Evolutionary conservation across 306 rosid species (phyloP).

Genomic region (Castanospermum australe): DNA sequence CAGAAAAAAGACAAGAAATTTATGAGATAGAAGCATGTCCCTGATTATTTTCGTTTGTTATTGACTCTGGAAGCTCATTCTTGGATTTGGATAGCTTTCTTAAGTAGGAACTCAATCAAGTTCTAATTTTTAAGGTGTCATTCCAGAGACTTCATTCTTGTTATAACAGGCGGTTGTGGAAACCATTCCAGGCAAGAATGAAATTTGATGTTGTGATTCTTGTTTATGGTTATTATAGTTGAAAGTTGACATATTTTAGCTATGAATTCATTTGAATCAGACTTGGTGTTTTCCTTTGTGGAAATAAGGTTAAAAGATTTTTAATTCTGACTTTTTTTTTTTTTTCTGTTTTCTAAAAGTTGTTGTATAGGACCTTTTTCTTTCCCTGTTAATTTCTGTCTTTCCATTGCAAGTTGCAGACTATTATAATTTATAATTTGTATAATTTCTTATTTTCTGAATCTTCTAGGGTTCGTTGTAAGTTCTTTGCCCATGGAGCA

Average conservation of each 20-base stretch:
- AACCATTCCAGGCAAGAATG: background rate
- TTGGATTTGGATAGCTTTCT: background rate
- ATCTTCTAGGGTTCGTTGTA: constrained; percentile 78
- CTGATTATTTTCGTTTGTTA: background rate
- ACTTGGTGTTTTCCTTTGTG: background rate
- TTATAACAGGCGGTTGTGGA: background rate
- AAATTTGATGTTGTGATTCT: constrained; percentile 1
- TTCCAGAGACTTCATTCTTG: background rate
- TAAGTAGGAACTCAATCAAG: background rate
- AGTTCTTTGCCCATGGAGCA: constrained; percentile 95
- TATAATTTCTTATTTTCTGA: constrained; percentile 15
- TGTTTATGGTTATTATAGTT: constrained; percentile 4
- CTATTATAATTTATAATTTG: background rate
- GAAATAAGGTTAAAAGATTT: background rate
- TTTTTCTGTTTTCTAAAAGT: too few species aligned
- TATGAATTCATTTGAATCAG: constrained; percentile 1
- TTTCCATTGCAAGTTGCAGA: constrained; percentile 5
- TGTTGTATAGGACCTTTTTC: background rate
- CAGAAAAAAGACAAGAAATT: background rate
- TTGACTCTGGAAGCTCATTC: background rate
- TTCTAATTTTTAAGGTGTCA: background rate
- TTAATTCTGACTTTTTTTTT: constrained; percentile 16
- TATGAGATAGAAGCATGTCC: background rate
- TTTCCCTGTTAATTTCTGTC: background rate
- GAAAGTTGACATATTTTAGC: background rate